Evolutionary conservation across 768 basidiomycete species (phyloP).

Genomic region (Holtermannia corniformis): DNA sequence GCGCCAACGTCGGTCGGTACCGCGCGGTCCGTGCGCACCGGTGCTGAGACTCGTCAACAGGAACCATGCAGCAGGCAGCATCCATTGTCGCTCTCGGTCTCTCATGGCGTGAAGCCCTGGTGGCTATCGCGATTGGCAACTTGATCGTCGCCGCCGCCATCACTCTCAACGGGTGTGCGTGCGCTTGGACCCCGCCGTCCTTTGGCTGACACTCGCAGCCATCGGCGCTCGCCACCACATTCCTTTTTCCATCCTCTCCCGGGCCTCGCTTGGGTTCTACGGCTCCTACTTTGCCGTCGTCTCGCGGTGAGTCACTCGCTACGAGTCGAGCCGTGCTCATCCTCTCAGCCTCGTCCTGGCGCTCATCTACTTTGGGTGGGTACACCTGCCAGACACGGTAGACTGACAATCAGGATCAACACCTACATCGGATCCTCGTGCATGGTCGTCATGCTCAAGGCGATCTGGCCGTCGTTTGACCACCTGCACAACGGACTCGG

Average conservation of each 20-base stretch:
- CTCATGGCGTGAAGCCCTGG: slow-evolving; percentile 28
- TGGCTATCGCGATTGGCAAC: slow-evolving; percentile 54
- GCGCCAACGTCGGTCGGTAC: slow-evolving; percentile 28
- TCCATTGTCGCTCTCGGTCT: slow-evolving; percentile 32
- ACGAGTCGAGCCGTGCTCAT: background rate
- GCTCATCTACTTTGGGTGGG: slow-evolving; percentile 57
- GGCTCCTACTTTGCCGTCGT: slow-evolving; percentile 77
- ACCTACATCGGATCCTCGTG: slow-evolving; percentile 36
- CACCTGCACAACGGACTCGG: slow-evolving; percentile 23
- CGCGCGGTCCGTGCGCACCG: no score
- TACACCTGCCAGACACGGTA: no score
- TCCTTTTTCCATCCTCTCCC: slow-evolving; percentile 66
- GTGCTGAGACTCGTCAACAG: background rate
- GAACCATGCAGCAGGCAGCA: slow-evolving; percentile 35
- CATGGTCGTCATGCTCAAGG: slow-evolving; percentile 34
- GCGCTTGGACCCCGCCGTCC: background rate
- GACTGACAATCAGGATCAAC: slow-evolving; percentile 22
- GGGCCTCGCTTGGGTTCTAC: slow-evolving; percentile 84
- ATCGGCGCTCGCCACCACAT: slow-evolving; percentile 67
- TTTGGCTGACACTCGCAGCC: no score
- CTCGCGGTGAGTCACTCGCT: slow-evolving; percentile 45
- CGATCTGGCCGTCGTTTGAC: slow-evolving; percentile 38
- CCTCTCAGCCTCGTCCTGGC: slow-evolving; percentile 49
- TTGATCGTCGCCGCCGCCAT: slow-evolving; percentile 62
- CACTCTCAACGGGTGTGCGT: slow-evolving; percentile 55